Conservation (phyloP, 257 asterid genomes). For the Sherardia arvensis region DNA sequence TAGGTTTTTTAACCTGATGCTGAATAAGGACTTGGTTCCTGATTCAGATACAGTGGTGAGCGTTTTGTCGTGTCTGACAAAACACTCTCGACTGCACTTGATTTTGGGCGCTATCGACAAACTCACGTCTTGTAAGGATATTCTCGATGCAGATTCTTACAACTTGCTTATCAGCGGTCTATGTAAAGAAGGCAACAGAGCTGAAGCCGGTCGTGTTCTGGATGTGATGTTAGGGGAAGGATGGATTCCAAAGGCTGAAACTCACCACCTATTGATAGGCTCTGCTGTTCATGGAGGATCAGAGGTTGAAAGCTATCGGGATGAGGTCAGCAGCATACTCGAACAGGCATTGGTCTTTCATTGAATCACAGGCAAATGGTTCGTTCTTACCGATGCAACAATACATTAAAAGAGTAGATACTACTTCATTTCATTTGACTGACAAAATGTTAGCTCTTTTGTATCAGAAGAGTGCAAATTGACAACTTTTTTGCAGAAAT, state of each 20-base stretch:
- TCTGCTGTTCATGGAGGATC: slow-evolving; percentile 21
- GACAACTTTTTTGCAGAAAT: too few species aligned
- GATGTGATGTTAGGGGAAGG: slow-evolving; percentile 75
- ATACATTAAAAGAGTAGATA: background rate
- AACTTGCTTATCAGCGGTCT: slow-evolving; percentile 50
- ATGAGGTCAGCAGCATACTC: slow-evolving; percentile 54
- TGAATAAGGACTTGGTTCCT: slow-evolving; percentile 37
- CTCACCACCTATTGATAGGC: slow-evolving; percentile 60
- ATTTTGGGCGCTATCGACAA: slow-evolving; percentile 34
- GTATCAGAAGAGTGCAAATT: too few species aligned
- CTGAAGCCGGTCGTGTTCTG: slow-evolving; percentile 40
- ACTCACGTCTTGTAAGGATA: slow-evolving; percentile 21
- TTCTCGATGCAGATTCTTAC: slow-evolving; percentile 37
- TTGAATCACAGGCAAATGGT: background rate
- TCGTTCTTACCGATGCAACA: background rate
- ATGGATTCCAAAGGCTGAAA: slow-evolving; percentile 58
- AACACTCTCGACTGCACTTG: slow-evolving; percentile 37
- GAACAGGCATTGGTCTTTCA: slow-evolving; percentile 41
- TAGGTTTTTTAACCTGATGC: slow-evolving; percentile 44
- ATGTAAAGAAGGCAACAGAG: slow-evolving; percentile 61
- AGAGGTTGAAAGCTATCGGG: slow-evolving; percentile 16
- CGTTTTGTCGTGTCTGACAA: slow-evolving; percentile 35
- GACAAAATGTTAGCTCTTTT: too few species aligned
- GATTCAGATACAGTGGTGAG: slow-evolving; percentile 37
- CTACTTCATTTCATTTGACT: too few species aligned